Evolutionary conservation across 2,329 filamentous ascomycete genomes (phyloP), one percentile per base, ranked within the genome.

Genomic region (Tolypocladium inflatum): DNA sequence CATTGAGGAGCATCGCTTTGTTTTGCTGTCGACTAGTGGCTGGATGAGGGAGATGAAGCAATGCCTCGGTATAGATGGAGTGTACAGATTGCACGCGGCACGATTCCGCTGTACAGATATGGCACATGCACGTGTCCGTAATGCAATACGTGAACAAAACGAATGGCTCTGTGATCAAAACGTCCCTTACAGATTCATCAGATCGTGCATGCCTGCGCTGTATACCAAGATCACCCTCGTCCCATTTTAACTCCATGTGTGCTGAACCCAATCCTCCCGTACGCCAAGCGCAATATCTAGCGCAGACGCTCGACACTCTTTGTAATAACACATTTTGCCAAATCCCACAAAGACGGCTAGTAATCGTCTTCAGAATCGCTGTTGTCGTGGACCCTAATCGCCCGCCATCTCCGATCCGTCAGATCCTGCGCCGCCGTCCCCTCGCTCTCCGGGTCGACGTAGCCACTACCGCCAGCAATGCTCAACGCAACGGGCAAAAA

Each of bases 401-500:
- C 88, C 59, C 90, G 82, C 71, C 92, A 95, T 63, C 89, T 79
- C 60, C 91, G 80, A 59, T 84, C 88, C 1, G 90, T 88, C 60
- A 99, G 76, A 68, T 97, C 93, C 67, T 96, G 91, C 68, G 95
- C 91, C 26, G 97, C 78, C 0, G 93, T 91, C 2, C 92, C 91
- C 66, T 95, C 90, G 56, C 85, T 87, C 68, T 96, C 91, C 0
- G 89, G 87, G 67, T 97, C 91, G 42, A 91, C 80, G 68, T 96
- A 97, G 3, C 93, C 92, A 64, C 87, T 83, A 1, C 94, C 94
- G 21, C 94, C 94, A 55, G 89, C 80, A 55, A 97, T 78, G 68
- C 90, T 95, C 63, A 99, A 78, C 2, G 89, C 88, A 1, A 97
- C 94, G 0, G 94, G 94, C 65, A 99, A 76, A 71, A 97, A 96